Evolutionary conservation across 163 green algal genomes (phyloP).

Genomic region (Prototheca wickerhamii): DNA sequence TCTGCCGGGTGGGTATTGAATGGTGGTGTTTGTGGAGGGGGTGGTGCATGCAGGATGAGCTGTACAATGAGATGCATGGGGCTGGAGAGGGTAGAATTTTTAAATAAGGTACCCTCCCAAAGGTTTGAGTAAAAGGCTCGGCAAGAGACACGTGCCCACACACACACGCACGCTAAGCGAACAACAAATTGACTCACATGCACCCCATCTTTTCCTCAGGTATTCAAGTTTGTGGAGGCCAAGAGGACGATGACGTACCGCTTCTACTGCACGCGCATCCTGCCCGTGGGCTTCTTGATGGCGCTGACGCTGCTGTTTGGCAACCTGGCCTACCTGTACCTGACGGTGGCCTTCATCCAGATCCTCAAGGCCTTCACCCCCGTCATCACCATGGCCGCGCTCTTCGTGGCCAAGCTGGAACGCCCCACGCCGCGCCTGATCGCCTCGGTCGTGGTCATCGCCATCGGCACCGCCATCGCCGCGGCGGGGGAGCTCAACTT

Average conservation of each 20-base stretch:
- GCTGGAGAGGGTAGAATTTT: too few species aligned
- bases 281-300: conserved; percentile 81
- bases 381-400: conserved; percentile 76
- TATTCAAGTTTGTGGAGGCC: conserved; percentile 42
- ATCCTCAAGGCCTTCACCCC: conserved; percentile 77
- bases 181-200: neutral
- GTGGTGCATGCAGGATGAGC: neutral
- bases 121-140: neutral
- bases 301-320: conserved; percentile 74
- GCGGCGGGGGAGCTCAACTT: conserved; percentile 64
- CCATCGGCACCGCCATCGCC: conserved; percentile 49
- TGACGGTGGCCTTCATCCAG: conserved; percentile 68
- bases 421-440: conserved; percentile 42
- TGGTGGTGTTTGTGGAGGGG: neutral
- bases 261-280: conserved; percentile 50
- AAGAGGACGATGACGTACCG: conserved; percentile 33
- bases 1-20: conserved; percentile 33
- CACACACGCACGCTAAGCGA: too few species aligned
- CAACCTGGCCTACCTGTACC: conserved; percentile 85
- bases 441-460: conserved; percentile 49
- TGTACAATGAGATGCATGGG: neutral
- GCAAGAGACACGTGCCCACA: neutral
- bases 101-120: too few species aligned
- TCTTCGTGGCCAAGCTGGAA: conserved; percentile 62
- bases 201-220: neutral